Percentiles rank a stretch among this genome's conserved stretches.
Evolutionary conservation across 148 eudicot genomes (phyloP).

Genomic region (Cornus controversa): DNA sequence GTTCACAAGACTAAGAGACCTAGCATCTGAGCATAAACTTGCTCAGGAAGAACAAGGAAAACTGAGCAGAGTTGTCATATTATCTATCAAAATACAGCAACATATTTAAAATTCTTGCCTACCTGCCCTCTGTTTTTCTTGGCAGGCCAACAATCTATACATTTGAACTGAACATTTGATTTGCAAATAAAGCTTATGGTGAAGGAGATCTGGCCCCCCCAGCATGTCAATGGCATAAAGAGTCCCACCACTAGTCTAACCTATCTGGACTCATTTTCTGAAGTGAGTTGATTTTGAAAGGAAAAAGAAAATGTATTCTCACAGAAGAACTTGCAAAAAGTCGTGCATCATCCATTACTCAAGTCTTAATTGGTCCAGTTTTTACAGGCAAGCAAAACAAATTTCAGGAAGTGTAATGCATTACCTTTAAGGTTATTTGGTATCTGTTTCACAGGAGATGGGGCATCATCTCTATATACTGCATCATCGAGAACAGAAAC

Average conservation of each 20-base stretch:
- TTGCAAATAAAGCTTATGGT: neutral
- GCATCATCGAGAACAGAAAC: conserved; percentile 76
- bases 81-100: neutral
- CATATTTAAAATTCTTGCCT: neutral
- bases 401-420: neutral
- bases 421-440: conserved; percentile 58
- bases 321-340: neutral
- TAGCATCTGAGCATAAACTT: neutral
- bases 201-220: neutral
- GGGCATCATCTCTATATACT: conserved; percentile 53
- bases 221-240: neutral
- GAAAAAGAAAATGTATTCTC: no score
- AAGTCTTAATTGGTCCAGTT: neutral
- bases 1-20: neutral
- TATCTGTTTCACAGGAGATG: conserved; percentile 59
- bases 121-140: neutral
- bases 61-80: neutral
- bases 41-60: neutral
- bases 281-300: no score
- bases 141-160: neutral
- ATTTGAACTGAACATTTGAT: neutral
- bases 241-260: neutral
- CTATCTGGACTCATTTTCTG: no score
- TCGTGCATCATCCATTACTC: neutral
- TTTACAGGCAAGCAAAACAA: neutral